A percentile compares a stretch with the other conserved stretches of the same genome.
phyloP scores from a whole-genome alignment of 106 monocot genomes.

The Dioscorea dumetorum region DNA sequence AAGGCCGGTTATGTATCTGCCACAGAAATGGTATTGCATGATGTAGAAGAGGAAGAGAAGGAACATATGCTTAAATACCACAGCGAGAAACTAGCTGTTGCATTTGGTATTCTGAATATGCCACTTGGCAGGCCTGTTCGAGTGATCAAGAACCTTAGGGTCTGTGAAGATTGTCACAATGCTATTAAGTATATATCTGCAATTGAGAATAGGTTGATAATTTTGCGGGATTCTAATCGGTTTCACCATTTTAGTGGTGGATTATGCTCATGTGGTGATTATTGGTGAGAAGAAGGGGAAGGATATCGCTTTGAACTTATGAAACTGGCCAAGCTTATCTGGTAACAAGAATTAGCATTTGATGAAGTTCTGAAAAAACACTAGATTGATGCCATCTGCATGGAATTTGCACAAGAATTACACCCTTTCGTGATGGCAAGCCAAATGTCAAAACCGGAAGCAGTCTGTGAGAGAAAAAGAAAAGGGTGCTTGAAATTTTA shows the following conservation, averaged over 20 bases:
- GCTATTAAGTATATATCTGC: conserved; percentile 57
- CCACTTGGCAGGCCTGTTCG: conserved; percentile 45
- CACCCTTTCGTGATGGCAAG: background rate
- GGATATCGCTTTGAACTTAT: background rate
- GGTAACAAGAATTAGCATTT: background rate
- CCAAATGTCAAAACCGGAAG: background rate
- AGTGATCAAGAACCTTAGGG: conserved; percentile 68
- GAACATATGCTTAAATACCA: conserved; percentile 71
- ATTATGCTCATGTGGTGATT: conserved; percentile 67
- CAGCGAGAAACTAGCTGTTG: conserved; percentile 69
- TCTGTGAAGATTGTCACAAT: conserved; percentile 63
- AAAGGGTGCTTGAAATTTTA: background rate
- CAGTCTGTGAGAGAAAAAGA: background rate
- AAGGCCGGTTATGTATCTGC: conserved; percentile 53
- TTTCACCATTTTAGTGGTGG: conserved; percentile 71
- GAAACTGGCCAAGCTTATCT: background rate
- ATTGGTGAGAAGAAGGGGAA: conserved; percentile 33
- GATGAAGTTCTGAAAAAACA: background rate
- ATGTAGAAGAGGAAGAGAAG: conserved; percentile 80
- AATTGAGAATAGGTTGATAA: conserved; percentile 57
- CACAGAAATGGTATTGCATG: conserved; percentile 57
- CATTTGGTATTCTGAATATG: conserved; percentile 48
- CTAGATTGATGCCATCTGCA: background rate
- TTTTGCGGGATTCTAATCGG: conserved; percentile 67
- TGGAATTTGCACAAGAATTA: background rate